These are phyloP conservation scores for Arctostaphylos glauca DNA, from an alignment of 148 eudicot species.

Conservation along the genomic window DNA sequence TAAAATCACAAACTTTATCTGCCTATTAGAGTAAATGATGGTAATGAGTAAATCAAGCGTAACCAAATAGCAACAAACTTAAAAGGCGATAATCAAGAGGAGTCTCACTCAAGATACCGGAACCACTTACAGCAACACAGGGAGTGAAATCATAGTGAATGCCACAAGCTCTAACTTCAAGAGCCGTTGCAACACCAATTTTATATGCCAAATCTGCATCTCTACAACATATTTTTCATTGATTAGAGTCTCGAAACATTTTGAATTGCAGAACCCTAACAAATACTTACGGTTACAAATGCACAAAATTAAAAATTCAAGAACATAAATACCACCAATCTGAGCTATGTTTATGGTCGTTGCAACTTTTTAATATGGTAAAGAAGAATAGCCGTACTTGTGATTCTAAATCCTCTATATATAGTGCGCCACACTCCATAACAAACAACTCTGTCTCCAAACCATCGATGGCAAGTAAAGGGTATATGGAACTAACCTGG, in stretches of 20 bases:
- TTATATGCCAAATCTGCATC: slow-evolving; percentile 73
- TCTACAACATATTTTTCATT: slow-evolving; percentile 37
- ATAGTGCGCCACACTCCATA: too few species aligned
- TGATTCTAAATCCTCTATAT: too few species aligned
- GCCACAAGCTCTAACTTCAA: slow-evolving; percentile 90
- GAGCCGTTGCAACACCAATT: slow-evolving; percentile 84
- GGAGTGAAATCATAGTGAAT: slow-evolving; percentile 79
- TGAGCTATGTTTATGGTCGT: background rate
- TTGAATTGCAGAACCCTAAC: background rate
- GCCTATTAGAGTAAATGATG: background rate
- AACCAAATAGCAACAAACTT: background rate
- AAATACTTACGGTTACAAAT: background rate
- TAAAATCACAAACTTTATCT: too few species aligned
- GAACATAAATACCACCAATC: background rate
- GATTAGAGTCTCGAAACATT: slow-evolving; percentile 1
- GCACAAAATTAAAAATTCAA: background rate
- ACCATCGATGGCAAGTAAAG: background rate
- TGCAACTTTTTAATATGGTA: too few species aligned
- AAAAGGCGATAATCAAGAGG: background rate
- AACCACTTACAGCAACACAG: slow-evolving; percentile 74
- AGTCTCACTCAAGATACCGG: background rate
- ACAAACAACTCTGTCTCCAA: background rate
- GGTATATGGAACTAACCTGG: slow-evolving; percentile 48
- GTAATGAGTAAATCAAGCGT: background rate
- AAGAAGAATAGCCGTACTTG: too few species aligned